phyloP scores from a whole-genome alignment of 352 stramenopile species.

The Globisporangium alternatum region DNA sequence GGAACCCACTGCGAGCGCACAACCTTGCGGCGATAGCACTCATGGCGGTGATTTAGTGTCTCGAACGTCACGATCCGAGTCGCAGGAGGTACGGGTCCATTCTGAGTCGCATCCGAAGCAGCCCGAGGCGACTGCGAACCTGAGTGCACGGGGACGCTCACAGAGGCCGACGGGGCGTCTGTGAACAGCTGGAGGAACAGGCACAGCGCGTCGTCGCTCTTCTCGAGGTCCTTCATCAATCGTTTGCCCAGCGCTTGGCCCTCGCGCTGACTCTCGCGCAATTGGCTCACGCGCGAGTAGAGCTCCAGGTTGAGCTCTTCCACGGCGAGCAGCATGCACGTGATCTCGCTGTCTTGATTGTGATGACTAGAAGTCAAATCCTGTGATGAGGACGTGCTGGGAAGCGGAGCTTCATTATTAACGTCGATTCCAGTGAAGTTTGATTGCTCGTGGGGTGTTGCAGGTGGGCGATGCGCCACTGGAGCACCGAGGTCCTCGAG shows the following conservation, averaged over 20 bases:
- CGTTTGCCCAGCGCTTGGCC: slow-evolving; percentile 23
- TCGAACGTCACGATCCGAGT: slow-evolving; percentile 20
- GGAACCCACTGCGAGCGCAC: slow-evolving; percentile 44
- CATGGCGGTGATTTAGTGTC: slow-evolving; percentile 44
- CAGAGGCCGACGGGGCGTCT: neutral
- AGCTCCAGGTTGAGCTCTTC: slow-evolving; percentile 53
- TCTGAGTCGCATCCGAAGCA: neutral
- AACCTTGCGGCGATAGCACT: slow-evolving; percentile 44
- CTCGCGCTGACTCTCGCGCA: slow-evolving; percentile 16
- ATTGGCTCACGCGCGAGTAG: slow-evolving; percentile 35
- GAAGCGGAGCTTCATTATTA: slow-evolving; percentile 1
- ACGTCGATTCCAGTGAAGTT: neutral
- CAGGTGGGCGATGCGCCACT: slow-evolving; percentile 5
- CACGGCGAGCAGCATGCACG: slow-evolving; percentile 49
- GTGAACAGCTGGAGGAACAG: slow-evolving; percentile 39
- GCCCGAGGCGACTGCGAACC: neutral
- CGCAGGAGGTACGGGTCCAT: neutral
- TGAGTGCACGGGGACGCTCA: neutral
- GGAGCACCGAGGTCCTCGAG: slow-evolving; percentile 27
- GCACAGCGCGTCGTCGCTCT: slow-evolving; percentile 43
- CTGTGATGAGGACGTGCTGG: slow-evolving; percentile 1
- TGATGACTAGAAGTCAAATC: neutral
- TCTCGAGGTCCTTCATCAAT: slow-evolving; percentile 37
- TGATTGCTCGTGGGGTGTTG: neutral
- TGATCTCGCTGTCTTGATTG: slow-evolving; percentile 8